Conservation (phyloP, 306 rosid species). For the Gastrolobium villosum region DNA sequence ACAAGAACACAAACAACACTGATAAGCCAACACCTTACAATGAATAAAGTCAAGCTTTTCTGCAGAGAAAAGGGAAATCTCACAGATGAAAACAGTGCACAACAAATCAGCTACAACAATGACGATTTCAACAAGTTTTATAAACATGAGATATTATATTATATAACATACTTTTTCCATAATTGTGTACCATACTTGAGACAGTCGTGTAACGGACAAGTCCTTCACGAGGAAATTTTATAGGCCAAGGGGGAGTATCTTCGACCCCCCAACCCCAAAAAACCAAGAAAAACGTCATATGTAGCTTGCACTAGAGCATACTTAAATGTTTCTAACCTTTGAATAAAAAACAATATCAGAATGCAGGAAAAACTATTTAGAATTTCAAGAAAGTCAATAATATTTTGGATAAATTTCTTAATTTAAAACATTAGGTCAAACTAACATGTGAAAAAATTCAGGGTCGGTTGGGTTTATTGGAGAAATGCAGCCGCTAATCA, state of each 20-base stretch:
- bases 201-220: background rate
- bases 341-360: constrained; percentile 5
- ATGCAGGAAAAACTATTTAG: background rate
- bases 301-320: background rate
- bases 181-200: background rate
- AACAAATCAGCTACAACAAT: constrained; percentile 5
- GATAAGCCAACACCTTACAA: background rate
- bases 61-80: background rate
- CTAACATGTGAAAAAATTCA: constrained; percentile 95
- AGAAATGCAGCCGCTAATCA: constrained; percentile 81
- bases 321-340: constrained; percentile 7
- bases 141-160: background rate
- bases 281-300: background rate
- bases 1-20: constrained; percentile 30
- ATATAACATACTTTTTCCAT: background rate
- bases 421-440: constrained; percentile 38
- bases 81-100: background rate
- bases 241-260: background rate
- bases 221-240: background rate
- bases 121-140: background rate
- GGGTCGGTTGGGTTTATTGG: constrained; percentile 94
- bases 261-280: background rate
- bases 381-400: constrained; percentile 19
- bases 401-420: constrained; percentile 19
- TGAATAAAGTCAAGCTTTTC: background rate